A percentile compares a stretch with the other conserved stretches of the same genome.
These are phyloP conservation scores for Candida adriatica DNA, from an alignment of 805 yeast genomes.

Conservation along the genomic window DNA sequence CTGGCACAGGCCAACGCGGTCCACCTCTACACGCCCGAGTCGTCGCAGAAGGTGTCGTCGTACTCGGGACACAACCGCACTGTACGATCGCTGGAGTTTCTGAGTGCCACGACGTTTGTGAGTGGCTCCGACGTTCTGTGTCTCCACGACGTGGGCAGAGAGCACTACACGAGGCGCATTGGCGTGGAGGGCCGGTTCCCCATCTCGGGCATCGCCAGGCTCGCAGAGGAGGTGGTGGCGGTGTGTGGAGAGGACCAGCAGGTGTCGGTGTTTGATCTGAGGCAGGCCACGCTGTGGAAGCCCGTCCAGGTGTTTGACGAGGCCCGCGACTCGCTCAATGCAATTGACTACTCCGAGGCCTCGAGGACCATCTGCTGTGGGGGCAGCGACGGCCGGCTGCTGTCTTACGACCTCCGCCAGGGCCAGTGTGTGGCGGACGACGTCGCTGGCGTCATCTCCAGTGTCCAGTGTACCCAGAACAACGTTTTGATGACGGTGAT, in stretches of 20 bases:
- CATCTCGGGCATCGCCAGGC: slow-evolving; percentile 7
- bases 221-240: slow-evolving; percentile 12
- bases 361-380: slow-evolving; percentile 10
- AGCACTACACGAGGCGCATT: slow-evolving; percentile 8
- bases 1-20: slow-evolving; percentile 7
- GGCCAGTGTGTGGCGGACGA: slow-evolving; percentile 7
- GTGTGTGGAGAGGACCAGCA: slow-evolving; percentile 17
- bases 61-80: slow-evolving; percentile 9
- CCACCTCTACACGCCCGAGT: slow-evolving; percentile 4
- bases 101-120: slow-evolving; percentile 6
- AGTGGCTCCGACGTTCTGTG: slow-evolving; percentile 13
- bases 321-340: slow-evolving; percentile 24
- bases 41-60: slow-evolving; percentile 1
- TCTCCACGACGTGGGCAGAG: slow-evolving; percentile 10
- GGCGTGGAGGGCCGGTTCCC: slow-evolving; percentile 7
- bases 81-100: slow-evolving; percentile 7
- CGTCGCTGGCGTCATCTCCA: slow-evolving; percentile 1
- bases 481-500: slow-evolving; percentile 6
- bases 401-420: slow-evolving; percentile 17
- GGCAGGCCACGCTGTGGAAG: slow-evolving; percentile 10
- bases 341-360: slow-evolving; percentile 5
- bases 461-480: background rate
- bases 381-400: slow-evolving; percentile 20
- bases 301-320: slow-evolving; percentile 31
- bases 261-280: slow-evolving; percentile 10